A percentile compares a stretch with the other conserved stretches of the same genome.
Conservation (phyloP, 257 asterid genomes). For the Lavandula angustifolia region DNA sequence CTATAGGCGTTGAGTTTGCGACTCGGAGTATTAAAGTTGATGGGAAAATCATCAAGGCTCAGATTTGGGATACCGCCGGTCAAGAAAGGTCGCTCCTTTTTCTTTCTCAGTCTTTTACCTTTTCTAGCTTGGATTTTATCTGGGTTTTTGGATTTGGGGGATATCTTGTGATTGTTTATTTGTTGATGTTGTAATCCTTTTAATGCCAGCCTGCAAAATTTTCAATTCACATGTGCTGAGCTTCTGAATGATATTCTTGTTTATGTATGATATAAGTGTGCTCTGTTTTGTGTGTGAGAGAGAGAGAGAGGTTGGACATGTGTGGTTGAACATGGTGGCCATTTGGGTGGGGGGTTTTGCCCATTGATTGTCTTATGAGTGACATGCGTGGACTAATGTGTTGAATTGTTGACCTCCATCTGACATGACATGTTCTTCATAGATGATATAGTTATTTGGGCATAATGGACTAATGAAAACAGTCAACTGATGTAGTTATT, state of each 20-base stretch:
- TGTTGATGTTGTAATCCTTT: background rate
- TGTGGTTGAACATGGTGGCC: conserved; percentile 5
- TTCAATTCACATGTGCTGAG: background rate
- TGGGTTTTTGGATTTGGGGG: too few relatives aligned
- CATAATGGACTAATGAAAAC: too few relatives aligned
- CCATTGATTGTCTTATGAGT: background rate
- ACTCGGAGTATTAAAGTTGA: too few relatives aligned
- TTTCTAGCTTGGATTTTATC: too few relatives aligned
- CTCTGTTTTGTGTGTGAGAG: background rate
- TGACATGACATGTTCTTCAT: background rate
- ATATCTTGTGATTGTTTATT: background rate
- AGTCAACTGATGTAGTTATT: background rate
- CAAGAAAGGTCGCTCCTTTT: too few relatives aligned
- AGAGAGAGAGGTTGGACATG: background rate
- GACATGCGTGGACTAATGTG: background rate
- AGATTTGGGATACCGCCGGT: too few relatives aligned
- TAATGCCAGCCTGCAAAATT: background rate
- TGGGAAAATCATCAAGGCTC: too few relatives aligned
- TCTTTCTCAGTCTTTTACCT: too few relatives aligned
- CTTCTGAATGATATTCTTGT: background rate
- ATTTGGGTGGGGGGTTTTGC: background rate
- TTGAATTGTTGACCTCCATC: conserved; percentile 3
- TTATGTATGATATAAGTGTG: background rate
- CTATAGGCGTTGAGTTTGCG: too few relatives aligned
- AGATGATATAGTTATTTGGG: background rate